phyloP scores from a whole-genome alignment of 2,329 filamentous ascomycete species.

The Verticillium albo-atrum region DNA sequence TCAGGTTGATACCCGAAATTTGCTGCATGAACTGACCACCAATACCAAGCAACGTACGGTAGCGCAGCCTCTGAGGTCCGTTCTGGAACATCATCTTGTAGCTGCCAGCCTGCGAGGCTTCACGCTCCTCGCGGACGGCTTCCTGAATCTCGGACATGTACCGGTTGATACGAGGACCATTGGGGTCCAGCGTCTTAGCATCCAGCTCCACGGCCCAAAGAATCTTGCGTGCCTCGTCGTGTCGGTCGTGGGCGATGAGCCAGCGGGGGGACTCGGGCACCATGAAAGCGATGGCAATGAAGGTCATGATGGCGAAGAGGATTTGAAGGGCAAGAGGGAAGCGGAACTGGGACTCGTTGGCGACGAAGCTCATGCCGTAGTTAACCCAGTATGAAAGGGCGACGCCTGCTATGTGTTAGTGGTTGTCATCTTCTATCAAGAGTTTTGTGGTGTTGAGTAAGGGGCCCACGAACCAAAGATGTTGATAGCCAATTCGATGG shows the following conservation, averaged over 20 bases:
- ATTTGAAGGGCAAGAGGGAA: conserved; percentile 42
- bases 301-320: conserved; percentile 31
- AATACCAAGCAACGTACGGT: conserved; percentile 33
- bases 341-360: conserved; percentile 33
- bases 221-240: conserved; percentile 34
- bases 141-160: conserved; percentile 31
- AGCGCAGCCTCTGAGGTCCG: conserved; percentile 34
- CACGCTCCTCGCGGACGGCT: conserved; percentile 33
- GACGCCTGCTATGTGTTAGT: conserved; percentile 12
- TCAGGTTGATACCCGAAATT: conserved; percentile 26
- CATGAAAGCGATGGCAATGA: conserved; percentile 26
- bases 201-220: conserved; percentile 24
- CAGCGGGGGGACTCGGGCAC: conserved; percentile 39
- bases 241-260: conserved; percentile 42
- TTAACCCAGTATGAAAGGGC: conserved; percentile 30
- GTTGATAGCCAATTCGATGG: conserved; percentile 29
- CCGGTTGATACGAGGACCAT: conserved; percentile 18
- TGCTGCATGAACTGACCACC: conserved; percentile 42
- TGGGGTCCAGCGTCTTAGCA: conserved; percentile 17
- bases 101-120: conserved; percentile 24
- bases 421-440: neutral
- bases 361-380: conserved; percentile 31
- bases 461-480: conserved; percentile 20
- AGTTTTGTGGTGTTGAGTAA: too few species aligned
- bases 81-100: conserved; percentile 34